phyloP scores from a whole-genome alignment of 2,329 filamentous ascomycete species.

The Mycosphaerella sp. region DNA sequence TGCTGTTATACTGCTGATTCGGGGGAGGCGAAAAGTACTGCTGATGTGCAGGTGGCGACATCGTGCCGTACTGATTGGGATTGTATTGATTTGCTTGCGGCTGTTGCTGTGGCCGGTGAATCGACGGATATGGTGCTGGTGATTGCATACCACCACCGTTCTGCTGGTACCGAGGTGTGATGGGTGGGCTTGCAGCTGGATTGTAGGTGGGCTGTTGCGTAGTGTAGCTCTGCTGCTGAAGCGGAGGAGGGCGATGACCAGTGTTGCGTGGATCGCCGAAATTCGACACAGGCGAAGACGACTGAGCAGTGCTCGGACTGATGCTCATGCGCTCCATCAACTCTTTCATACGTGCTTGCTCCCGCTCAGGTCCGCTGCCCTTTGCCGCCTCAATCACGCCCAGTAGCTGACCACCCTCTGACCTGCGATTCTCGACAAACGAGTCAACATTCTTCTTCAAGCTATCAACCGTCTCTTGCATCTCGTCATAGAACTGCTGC shows the following conservation, averaged over 20 bases:
- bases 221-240: conserved; percentile 40
- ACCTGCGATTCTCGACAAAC: conserved; percentile 89
- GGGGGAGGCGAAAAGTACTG: conserved; percentile 47
- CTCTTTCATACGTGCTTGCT: conserved; percentile 76
- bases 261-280: conserved; percentile 17
- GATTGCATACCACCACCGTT: conserved; percentile 27
- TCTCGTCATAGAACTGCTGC: conserved; percentile 89
- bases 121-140: conserved; percentile 20
- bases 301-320: conserved; percentile 46
- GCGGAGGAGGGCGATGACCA: conserved; percentile 37
- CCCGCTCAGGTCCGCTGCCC: conserved; percentile 64
- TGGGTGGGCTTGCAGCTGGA: conserved; percentile 42
- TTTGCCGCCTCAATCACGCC: conserved; percentile 79
- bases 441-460: conserved; percentile 59
- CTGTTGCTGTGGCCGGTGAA: conserved; percentile 21
- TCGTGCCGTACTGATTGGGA: conserved; percentile 41
- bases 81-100: conserved; percentile 35
- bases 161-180: conserved; percentile 41
- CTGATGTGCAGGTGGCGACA: conserved; percentile 53
- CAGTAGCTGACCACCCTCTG: conserved; percentile 84
- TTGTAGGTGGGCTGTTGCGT: conserved; percentile 43
- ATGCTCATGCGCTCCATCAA: conserved; percentile 96
- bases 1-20: conserved; percentile 34
- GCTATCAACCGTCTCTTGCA: conserved; percentile 39
- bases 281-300: conserved; percentile 36